Percentiles rank a stretch among this genome's conserved stretches.
These are phyloP conservation scores for Microdochium trichocladiopsis DNA, from an alignment of 2,329 filamentous ascomycete species.

Conservation along the genomic window DNA sequence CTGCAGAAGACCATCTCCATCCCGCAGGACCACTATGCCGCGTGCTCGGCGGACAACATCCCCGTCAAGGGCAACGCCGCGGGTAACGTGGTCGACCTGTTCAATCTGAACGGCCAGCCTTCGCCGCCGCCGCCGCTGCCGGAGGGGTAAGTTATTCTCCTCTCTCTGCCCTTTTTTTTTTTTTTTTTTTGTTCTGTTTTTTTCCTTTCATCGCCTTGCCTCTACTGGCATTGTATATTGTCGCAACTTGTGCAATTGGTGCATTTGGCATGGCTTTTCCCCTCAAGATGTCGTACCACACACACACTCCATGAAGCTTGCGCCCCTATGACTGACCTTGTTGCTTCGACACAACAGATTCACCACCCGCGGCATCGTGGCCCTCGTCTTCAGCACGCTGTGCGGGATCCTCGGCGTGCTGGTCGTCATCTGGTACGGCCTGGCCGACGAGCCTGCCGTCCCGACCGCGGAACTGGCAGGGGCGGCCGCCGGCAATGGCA, in stretches of 20 bases:
- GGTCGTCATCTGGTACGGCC: constrained; percentile 59
- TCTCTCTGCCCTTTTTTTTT: neutral
- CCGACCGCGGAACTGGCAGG: neutral
- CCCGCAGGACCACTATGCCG: constrained; percentile 49
- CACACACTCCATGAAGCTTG: too few species aligned
- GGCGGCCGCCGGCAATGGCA: neutral
- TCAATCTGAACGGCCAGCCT: constrained; percentile 57
- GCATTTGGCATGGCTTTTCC: too few species aligned
- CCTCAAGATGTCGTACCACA: too few species aligned
- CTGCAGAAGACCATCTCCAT: constrained; percentile 56
- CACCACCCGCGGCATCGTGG: constrained; percentile 60
- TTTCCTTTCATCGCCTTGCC: too few species aligned
- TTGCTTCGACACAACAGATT: constrained; percentile 34
- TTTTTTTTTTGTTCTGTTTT: too few species aligned
- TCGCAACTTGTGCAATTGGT: too few species aligned
- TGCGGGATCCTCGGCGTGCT: constrained; percentile 59
- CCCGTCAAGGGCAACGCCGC: constrained; percentile 65
- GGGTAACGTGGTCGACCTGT: constrained; percentile 52
- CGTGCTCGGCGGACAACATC: constrained; percentile 45
- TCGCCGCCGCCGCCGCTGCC: constrained; percentile 46
- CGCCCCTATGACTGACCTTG: neutral
- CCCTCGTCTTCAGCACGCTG: constrained; percentile 62
- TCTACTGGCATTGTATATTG: too few species aligned
- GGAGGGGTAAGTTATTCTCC: constrained; percentile 35
- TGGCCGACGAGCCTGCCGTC: constrained; percentile 14